phyloP scores from a whole-genome alignment of 2,329 filamentous ascomycete genomes.

The Phialophora macrospora region DNA sequence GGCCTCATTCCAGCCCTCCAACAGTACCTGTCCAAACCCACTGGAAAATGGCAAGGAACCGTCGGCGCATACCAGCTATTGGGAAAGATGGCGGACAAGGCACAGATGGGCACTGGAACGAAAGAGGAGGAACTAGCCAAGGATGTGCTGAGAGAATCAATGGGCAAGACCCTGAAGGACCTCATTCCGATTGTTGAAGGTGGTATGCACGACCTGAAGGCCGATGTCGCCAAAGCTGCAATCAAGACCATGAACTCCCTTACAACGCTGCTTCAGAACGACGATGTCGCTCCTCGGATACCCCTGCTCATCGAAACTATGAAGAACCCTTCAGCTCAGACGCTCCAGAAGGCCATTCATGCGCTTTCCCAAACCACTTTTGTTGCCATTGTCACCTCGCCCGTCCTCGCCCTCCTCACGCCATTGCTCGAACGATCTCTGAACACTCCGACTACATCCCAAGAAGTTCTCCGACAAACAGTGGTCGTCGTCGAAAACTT shows the following conservation, averaged over 20 bases:
- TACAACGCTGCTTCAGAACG: slow-evolving; percentile 89
- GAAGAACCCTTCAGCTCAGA: slow-evolving; percentile 87
- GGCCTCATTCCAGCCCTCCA: slow-evolving; percentile 78
- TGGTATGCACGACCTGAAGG: slow-evolving; percentile 96
- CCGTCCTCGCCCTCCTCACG: slow-evolving; percentile 90
- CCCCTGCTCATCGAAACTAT: slow-evolving; percentile 92
- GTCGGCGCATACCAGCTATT: slow-evolving; percentile 84
- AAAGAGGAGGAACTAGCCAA: slow-evolving; percentile 86
- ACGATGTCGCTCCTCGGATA: slow-evolving; percentile 91
- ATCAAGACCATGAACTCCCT: slow-evolving; percentile 88
- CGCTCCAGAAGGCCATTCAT: slow-evolving; percentile 93
- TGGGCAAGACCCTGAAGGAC: slow-evolving; percentile 84
- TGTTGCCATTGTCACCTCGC: slow-evolving; percentile 92
- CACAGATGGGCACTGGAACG: slow-evolving; percentile 80
- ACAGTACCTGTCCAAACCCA: slow-evolving; percentile 77
- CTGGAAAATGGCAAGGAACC: slow-evolving; percentile 96
- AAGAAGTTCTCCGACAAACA: slow-evolving; percentile 93
- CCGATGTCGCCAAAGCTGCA: slow-evolving; percentile 83
- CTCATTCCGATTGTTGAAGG: slow-evolving; percentile 89
- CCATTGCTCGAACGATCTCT: slow-evolving; percentile 92
- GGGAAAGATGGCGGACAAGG: slow-evolving; percentile 93
- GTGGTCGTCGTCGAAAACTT: slow-evolving; percentile 97
- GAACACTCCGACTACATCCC: slow-evolving; percentile 85
- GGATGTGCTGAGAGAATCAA: slow-evolving; percentile 84
- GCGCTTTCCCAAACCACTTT: slow-evolving; percentile 98